Conservation (phyloP, 2,329 filamentous ascomycete species). For the Diaporthe nobilis region DNA sequence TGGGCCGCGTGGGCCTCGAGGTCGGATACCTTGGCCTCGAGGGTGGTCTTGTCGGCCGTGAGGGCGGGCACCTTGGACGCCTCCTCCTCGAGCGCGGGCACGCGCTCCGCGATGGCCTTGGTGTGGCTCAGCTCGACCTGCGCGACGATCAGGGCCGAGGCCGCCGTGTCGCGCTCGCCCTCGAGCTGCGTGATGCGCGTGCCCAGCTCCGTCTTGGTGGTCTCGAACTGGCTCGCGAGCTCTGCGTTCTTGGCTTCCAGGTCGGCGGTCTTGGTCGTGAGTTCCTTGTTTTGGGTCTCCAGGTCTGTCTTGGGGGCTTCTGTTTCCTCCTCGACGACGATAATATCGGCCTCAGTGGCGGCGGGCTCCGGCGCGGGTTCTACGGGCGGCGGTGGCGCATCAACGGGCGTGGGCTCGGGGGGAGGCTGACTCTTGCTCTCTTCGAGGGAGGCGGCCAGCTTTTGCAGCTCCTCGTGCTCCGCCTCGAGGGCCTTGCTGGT, state of each 20-base stretch:
- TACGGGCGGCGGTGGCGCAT: constrained; percentile 14
- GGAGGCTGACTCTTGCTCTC: background rate
- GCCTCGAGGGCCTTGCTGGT: constrained; percentile 38
- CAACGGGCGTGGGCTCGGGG: background rate
- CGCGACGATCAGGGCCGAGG: constrained; percentile 17
- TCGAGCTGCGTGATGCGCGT: constrained; percentile 27
- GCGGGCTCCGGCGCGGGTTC: constrained; percentile 8
- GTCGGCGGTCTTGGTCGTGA: constrained; percentile 21
- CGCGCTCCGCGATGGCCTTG: constrained; percentile 14
- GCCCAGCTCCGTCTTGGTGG: constrained; percentile 22
- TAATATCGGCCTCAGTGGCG: constrained; percentile 21
- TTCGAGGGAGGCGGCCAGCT: constrained; percentile 31
- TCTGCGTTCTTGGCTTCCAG: constrained; percentile 39
- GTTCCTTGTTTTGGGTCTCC: constrained; percentile 34
- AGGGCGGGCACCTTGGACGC: constrained; percentile 36
- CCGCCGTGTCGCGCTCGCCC: constrained; percentile 3
- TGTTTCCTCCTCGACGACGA: background rate
- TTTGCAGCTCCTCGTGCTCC: constrained; percentile 40
- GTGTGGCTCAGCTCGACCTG: constrained; percentile 32
- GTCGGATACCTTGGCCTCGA: constrained; percentile 35
- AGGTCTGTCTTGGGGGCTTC: constrained; percentile 2
- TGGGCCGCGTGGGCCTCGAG: constrained; percentile 39
- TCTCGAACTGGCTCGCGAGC: constrained; percentile 28
- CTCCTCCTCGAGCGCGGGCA: constrained; percentile 33
- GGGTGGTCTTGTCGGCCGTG: constrained; percentile 23